Evolutionary conservation across 768 basidiomycete genomes (phyloP).

Genomic region (Porphyrellus cyaneotinctus): DNA sequence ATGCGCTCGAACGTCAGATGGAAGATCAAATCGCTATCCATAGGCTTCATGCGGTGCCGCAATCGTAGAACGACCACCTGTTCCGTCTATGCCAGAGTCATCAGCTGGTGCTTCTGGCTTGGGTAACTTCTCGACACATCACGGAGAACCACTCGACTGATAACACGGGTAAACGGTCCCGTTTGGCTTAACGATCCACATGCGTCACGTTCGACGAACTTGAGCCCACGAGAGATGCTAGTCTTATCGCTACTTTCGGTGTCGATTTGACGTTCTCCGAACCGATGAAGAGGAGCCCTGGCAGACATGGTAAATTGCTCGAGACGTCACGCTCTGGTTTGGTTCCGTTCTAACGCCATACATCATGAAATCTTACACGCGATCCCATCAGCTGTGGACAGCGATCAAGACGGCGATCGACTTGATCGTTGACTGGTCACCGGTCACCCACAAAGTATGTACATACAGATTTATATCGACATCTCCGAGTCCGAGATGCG

Average conservation of each 20-base stretch:
- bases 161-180: neutral
- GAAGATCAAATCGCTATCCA: neutral
- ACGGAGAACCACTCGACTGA: neutral
- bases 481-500: neutral
- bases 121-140: slow-evolving; percentile 4
- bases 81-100: neutral
- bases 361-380: neutral
- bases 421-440: slow-evolving; percentile 9
- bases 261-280: slow-evolving; percentile 1
- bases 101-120: slow-evolving; percentile 19
- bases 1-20: slow-evolving; percentile 3
- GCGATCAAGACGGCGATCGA: neutral
- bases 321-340: slow-evolving; percentile 4
- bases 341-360: neutral
- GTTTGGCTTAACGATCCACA: slow-evolving; percentile 1
- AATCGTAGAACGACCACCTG: neutral
- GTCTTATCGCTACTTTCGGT: neutral
- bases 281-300: neutral
- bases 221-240: neutral
- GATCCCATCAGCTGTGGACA: neutral
- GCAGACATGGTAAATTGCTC: neutral
- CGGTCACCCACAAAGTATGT: neutral
- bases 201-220: neutral
- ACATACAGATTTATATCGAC: slow-evolving; percentile 1
- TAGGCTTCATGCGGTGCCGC: slow-evolving; percentile 14